Base-by-base conservation (phyloP, 2,329 filamentous ascomycete species). In the Diaporthe ilicicola region DNA sequence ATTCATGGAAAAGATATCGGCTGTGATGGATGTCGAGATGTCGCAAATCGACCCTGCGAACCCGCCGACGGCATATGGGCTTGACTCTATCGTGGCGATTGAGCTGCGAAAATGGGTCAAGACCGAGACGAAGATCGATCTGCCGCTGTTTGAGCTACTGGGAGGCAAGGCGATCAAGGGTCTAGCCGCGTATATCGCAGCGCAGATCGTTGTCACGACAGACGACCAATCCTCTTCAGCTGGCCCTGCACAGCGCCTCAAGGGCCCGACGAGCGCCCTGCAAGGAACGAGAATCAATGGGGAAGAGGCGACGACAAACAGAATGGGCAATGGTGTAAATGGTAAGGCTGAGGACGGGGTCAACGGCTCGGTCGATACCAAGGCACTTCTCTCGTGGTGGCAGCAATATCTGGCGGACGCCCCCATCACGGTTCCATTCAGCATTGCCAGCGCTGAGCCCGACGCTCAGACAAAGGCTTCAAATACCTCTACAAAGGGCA, bases 91-190 rank as follows among this genome's bases (percentile, higher is more conserved):
- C 1, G 66, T 68, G 22, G 66, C 66, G 3, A 59, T 68, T 8
- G 66, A 68, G 32, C 66, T 68, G 10, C 66, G 66, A 5, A 68
- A 55, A 19, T 68, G 66, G 53, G 42, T 61, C 42, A 61, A 62
- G 59, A 62, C 42, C 4, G 59, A 62, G 29, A 62, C 59, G 2
- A 62, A 8, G n/a, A 42, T 62, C 42, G 59, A 62, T 3, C 59
- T 62, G 7, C 59, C 59, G 44, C 42, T 62, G 0, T 62, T 62
- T 48, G 59, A 62, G 24, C n/a, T 62, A 8, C 29, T 62, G 19
- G 59, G 59, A 19, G 59, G 59, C 1, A 62, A 62, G 27, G 42
- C 59, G 0, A 62, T 62, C 13, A 48, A 27, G 29, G 27, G 22
- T 24, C 27, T 62, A 4, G 59, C 59, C 2, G 59, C 29, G 3